These are phyloP conservation scores for Truncatella angustata DNA, from an alignment of 2,329 filamentous ascomycete genomes.

Conservation along the genomic window DNA sequence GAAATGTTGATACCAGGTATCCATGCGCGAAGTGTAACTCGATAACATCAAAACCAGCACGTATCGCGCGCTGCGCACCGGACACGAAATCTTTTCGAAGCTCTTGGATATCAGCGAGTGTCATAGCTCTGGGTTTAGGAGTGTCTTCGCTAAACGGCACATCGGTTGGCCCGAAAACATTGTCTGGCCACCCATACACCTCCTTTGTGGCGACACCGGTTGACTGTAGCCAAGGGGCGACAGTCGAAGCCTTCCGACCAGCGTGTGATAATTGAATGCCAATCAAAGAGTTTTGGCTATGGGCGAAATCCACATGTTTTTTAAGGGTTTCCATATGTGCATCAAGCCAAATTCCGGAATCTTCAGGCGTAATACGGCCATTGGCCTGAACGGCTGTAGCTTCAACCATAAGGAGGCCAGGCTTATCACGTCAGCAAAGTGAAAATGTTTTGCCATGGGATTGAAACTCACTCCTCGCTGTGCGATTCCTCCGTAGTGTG, in stretches of 20 bases:
- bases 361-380: conserved; percentile 80
- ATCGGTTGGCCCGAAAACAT: conserved; percentile 48
- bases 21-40: conserved; percentile 79
- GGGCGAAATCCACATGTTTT: conserved; percentile 59
- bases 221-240: conserved; percentile 31
- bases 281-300: conserved; percentile 58
- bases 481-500: conserved; percentile 78
- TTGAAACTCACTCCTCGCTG: no score
- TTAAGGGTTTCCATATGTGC: conserved; percentile 72
- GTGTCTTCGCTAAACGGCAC: conserved; percentile 53
- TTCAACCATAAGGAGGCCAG: conserved; percentile 72
- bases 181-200: conserved; percentile 43
- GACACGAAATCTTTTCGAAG: conserved; percentile 33
- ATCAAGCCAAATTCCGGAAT: conserved; percentile 80
- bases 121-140: conserved; percentile 59
- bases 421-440: no score
- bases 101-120: conserved; percentile 32
- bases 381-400: conserved; percentile 73
- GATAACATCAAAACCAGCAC: conserved; percentile 60
- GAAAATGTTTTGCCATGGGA: no score
- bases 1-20: conserved; percentile 70
- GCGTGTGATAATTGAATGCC: conserved; percentile 69
- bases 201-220: conserved; percentile 25
- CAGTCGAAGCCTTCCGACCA: conserved; percentile 41
- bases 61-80: conserved; percentile 31